Percentiles rank a stretch among this genome's conserved stretches.
Conservation (phyloP, 306 rosid genomes). For the Glycyrrhiza uralensis region DNA sequence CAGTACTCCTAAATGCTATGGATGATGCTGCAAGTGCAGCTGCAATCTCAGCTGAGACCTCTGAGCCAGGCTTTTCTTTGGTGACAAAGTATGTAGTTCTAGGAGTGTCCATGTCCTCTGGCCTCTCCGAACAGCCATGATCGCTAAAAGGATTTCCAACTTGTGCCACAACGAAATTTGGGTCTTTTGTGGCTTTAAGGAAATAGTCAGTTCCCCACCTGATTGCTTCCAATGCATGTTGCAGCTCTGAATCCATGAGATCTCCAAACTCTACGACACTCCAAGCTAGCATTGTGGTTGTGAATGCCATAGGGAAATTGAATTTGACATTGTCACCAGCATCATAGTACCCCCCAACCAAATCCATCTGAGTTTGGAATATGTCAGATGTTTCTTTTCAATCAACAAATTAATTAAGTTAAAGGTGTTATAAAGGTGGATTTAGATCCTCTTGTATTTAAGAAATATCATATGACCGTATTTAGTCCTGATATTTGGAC, state of each 20-base stretch:
- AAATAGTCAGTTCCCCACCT: slow-evolving; percentile 55
- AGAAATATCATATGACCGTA: no score
- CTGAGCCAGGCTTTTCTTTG: slow-evolving; percentile 26
- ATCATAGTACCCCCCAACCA: slow-evolving; percentile 59
- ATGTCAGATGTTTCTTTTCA: no score
- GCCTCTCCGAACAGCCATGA: slow-evolving; percentile 52
- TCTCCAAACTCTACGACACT: slow-evolving; percentile 49
- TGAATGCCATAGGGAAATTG: slow-evolving; percentile 55
- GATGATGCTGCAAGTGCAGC: slow-evolving; percentile 55
- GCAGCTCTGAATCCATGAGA: slow-evolving; percentile 32
- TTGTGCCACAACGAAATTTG: slow-evolving; percentile 30
- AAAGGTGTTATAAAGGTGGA: no score
- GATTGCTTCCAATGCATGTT: slow-evolving; percentile 36
- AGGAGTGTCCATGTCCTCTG: slow-evolving; percentile 58
- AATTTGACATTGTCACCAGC: slow-evolving; percentile 64
- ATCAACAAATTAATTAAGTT: no score
- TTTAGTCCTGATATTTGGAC: no score
- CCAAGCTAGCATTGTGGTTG: slow-evolving; percentile 49
- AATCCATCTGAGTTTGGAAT: slow-evolving; percentile 38
- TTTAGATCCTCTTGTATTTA: no score
- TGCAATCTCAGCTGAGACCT: slow-evolving; percentile 42
- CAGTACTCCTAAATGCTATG: slow-evolving; percentile 3
- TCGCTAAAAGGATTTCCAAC: slow-evolving; percentile 35
- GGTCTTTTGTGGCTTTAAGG: slow-evolving; percentile 32
- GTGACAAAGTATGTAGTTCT: neutral